phyloP scores from a whole-genome alignment of 768 basidiomycete genomes.

The Tricholoma saponaceum region DNA sequence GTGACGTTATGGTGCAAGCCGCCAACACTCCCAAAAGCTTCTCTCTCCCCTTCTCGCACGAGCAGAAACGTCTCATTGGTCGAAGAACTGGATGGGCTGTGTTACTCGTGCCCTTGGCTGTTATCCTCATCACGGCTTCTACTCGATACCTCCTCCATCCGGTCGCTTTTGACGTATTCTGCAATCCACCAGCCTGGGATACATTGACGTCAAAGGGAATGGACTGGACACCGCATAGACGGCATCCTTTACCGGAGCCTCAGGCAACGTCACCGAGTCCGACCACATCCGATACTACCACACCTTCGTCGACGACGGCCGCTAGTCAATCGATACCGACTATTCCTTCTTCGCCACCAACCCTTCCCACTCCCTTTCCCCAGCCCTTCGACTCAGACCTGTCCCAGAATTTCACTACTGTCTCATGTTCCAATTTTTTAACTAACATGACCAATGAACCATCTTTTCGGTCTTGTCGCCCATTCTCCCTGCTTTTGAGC shows the following conservation, averaged over 20 bases:
- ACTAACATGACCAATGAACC: constrained; percentile 62
- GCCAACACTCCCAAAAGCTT: neutral
- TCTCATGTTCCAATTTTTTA: constrained; percentile 67
- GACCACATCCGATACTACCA: constrained; percentile 12
- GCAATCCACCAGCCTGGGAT: constrained; percentile 23
- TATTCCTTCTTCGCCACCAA: constrained; percentile 45
- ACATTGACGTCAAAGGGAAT: constrained; percentile 21
- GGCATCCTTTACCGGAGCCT: constrained; percentile 28
- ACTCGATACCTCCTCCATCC: constrained; percentile 51
- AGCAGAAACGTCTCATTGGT: constrained; percentile 39
- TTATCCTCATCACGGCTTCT: constrained; percentile 51
- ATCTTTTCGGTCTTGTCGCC: constrained; percentile 69
- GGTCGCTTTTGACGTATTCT: constrained; percentile 38
- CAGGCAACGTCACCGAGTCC: constrained; percentile 9
- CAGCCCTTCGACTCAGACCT: constrained; percentile 68
- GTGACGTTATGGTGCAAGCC: neutral
- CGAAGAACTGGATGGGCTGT: constrained; percentile 48
- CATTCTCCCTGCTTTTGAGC: constrained; percentile 64
- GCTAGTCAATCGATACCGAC: constrained; percentile 35
- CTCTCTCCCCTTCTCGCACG: neutral
- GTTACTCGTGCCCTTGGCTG: constrained; percentile 49
- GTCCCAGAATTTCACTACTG: constrained; percentile 61
- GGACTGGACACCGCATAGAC: constrained; percentile 40
- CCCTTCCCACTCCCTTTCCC: constrained; percentile 72
- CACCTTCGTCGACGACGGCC: constrained; percentile 15